Percentiles rank a stretch among this genome's conserved stretches.
Evolutionary conservation across 2,329 filamentous ascomycete species (phyloP).

Genomic region (Hirsutella rhossiliensis): DNA sequence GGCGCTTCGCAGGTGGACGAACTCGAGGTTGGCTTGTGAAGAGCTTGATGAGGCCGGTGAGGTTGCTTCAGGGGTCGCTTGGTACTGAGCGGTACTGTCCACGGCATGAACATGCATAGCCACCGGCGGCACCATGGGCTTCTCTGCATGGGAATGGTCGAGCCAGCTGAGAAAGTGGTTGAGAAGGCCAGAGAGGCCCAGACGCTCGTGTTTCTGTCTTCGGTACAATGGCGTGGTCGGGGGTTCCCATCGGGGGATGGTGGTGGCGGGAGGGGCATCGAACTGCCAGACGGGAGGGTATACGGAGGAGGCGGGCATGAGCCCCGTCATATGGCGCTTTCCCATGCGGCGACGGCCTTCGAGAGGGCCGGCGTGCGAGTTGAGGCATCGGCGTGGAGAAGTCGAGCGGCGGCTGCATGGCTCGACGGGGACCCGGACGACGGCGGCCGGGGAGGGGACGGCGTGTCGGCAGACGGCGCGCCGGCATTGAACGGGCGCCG

Average conservation of each 20-base stretch:
- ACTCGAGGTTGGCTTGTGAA: not conserved
- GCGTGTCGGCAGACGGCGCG: conserved; percentile 8
- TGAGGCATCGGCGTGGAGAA: conserved; percentile 16
- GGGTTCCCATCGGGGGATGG: conserved; percentile 39
- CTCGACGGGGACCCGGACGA: conserved; percentile 18
- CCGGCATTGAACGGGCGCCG: conserved; percentile 14
- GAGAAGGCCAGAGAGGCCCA: conserved; percentile 9
- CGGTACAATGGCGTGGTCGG: conserved; percentile 23
- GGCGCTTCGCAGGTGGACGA: conserved; percentile 3
- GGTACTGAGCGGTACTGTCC: no score
- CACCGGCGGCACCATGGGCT: conserved; percentile 4
- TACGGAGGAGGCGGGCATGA: conserved; percentile 26
- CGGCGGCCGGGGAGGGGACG: conserved; percentile 14
- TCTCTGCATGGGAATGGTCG: conserved; percentile 11
- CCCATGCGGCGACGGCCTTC: conserved; percentile 41
- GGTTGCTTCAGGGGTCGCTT: no score
- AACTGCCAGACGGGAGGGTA: conserved; percentile 34
- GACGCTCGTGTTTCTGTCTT: conserved; percentile 9
- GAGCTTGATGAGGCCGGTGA: no score
- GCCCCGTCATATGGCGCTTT: conserved; percentile 40
- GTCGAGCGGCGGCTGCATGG: conserved; percentile 11
- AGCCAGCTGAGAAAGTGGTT: conserved; percentile 18
- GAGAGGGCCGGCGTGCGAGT: conserved; percentile 39
- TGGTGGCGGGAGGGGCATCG: conserved; percentile 28
- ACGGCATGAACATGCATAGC: no score